phyloP scores from a whole-genome alignment of 108 stramenopile genomes.

The Nannochloropsis oceanica region DNA sequence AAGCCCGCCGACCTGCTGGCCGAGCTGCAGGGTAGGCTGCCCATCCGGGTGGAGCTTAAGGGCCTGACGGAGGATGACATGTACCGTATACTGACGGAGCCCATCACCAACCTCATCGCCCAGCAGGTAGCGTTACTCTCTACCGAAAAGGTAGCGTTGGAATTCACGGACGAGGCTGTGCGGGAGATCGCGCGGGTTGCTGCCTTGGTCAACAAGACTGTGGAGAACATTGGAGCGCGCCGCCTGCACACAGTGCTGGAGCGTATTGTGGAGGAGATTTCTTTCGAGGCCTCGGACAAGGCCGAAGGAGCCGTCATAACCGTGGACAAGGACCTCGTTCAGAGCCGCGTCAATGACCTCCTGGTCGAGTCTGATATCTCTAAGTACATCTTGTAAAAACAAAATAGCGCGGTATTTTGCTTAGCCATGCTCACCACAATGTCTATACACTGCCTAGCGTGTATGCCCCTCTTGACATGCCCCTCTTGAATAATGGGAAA shows the following conservation, averaged over 20 bases:
- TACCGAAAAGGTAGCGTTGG: conserved; percentile 73
- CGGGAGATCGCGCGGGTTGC: conserved; percentile 87
- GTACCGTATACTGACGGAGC: conserved; percentile 96
- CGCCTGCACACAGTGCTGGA: conserved; percentile 94
- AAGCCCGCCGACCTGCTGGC: conserved; percentile 95
- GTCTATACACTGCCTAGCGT: not conserved
- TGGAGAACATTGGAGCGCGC: conserved; percentile 97
- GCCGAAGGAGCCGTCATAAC: conserved; percentile 50
- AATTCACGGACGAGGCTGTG: conserved; percentile 88
- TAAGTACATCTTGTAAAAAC: conserved; percentile 78
- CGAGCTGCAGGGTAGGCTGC: conserved; percentile 88
- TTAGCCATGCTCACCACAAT: not conserved
- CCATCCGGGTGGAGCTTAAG: conserved; percentile 94
- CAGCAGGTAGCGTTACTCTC: conserved; percentile 86
- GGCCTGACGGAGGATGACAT: conserved; percentile 93
- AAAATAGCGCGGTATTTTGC: not conserved
- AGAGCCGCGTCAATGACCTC: conserved; percentile 58
- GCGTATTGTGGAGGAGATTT: conserved; percentile 88
- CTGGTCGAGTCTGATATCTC: conserved; percentile 65
- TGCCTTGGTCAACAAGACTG: conserved; percentile 77
- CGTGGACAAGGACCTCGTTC: conserved; percentile 63
- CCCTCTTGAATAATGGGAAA: not conserved
- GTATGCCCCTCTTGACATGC: too few relatives aligned
- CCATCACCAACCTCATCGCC: conserved; percentile 80
- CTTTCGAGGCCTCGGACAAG: conserved; percentile 81